Conservation (phyloP, 768 basidiomycete genomes). For the Saitozyma podzolica region DNA sequence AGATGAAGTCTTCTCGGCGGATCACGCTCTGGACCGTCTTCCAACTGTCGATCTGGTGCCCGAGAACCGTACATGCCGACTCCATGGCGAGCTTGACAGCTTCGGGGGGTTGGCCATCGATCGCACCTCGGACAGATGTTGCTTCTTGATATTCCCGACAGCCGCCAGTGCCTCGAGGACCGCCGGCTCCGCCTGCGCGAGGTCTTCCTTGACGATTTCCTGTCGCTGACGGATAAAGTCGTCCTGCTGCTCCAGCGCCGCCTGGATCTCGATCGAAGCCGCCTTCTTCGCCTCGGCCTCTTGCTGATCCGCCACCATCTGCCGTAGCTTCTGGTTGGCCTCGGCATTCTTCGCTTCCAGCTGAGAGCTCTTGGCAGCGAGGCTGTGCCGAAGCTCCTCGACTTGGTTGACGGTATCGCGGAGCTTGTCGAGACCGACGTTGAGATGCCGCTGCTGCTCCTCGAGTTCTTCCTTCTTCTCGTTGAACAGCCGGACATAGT, state of each 20-base stretch:
- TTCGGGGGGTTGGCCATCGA: slow-evolving; percentile 97
- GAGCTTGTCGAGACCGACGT: slow-evolving; percentile 95
- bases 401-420: slow-evolving; percentile 94
- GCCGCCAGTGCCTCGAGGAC: slow-evolving; percentile 91
- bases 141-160: slow-evolving; percentile 94
- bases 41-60: slow-evolving; percentile 97
- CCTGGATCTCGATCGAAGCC: slow-evolving; percentile 93
- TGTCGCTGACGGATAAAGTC: slow-evolving; percentile 82
- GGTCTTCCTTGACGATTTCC: slow-evolving; percentile 85
- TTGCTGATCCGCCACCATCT: slow-evolving; percentile 98
- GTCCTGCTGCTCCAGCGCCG: slow-evolving; percentile 88
- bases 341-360: slow-evolving; percentile 90
- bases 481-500: slow-evolving; percentile 89
- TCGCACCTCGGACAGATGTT: slow-evolving; percentile 94
- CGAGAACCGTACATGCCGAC: slow-evolving; percentile 92
- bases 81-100: slow-evolving; percentile 98
- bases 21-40: slow-evolving; percentile 92
- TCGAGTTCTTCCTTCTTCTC: slow-evolving; percentile 97
- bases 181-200: slow-evolving; percentile 96
- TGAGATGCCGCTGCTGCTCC: slow-evolving; percentile 96
- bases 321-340: slow-evolving; percentile 94
- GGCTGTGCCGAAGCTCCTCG: slow-evolving; percentile 89
- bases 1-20: slow-evolving; percentile 94
- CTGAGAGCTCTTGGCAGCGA: slow-evolving; percentile 89
- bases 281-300: slow-evolving; percentile 98